Percentiles rank a stretch among this genome's conserved stretches.
Evolutionary conservation across 176 grass and related monocot species (phyloP).

Genomic region (Oryza longistaminata): DNA sequence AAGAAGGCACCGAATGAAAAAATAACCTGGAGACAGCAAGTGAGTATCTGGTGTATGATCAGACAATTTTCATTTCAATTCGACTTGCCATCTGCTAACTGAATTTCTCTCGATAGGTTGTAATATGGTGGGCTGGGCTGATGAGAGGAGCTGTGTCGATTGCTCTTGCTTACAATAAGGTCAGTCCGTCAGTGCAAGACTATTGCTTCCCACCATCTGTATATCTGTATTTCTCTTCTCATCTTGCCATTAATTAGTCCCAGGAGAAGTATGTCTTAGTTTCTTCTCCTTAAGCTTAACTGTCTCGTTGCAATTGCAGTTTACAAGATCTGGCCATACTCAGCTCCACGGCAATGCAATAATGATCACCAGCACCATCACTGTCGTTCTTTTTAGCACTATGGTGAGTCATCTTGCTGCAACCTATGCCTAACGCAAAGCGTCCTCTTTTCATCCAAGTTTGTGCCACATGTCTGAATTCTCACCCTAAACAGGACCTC

Average conservation of each 20-base stretch:
- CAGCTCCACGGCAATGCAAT: slow-evolving; percentile 84
- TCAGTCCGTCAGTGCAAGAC: slow-evolving; percentile 56
- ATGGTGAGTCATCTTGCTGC: slow-evolving; percentile 66
- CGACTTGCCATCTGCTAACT: slow-evolving; percentile 15
- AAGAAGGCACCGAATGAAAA: slow-evolving; percentile 63
- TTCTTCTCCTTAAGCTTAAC: slow-evolving; percentile 28
- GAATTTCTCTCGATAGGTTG: slow-evolving; percentile 52
- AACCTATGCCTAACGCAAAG: not conserved
- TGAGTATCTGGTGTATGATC: slow-evolving; percentile 24
- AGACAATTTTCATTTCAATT: not conserved
- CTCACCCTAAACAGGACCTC: slow-evolving; percentile 5
- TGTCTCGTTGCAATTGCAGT: slow-evolving; percentile 55
- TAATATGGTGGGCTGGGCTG: slow-evolving; percentile 98
- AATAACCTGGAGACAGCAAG: slow-evolving; percentile 85
- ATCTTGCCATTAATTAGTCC: not conserved
- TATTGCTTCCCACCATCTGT: not conserved
- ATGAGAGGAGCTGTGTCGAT: slow-evolving; percentile 99
- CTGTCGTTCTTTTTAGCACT: slow-evolving; percentile 93
- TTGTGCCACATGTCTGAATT: not conserved
- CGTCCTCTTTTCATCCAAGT: slow-evolving; percentile 10
- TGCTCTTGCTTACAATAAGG: slow-evolving; percentile 99
- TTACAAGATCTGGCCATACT: slow-evolving; percentile 92
- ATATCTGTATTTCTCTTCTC: not conserved
- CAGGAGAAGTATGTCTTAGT: not conserved
- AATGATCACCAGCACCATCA: slow-evolving; percentile 99